Evolutionary conservation across 2,329 filamentous ascomycete genomes (phyloP), one percentile per base, ranked within the genome.

Genomic region (Ophioceras dolichostomum): DNA sequence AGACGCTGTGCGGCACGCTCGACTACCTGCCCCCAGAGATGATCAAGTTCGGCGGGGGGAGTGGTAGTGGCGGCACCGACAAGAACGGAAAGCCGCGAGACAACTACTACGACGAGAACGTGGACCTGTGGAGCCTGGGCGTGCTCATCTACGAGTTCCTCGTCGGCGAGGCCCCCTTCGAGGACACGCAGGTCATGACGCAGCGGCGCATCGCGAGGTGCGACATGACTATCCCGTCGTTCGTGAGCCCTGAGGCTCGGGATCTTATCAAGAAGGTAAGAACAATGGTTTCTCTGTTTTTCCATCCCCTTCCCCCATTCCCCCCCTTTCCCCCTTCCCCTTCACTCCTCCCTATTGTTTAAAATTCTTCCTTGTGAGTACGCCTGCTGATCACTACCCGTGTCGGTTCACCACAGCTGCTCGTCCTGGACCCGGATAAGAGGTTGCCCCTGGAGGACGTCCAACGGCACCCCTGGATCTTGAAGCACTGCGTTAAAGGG

Each of bases 1-100:
- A 88, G 53, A 98, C 91, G 39, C 88, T 96, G 76, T 98, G 91
- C 58, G 91, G 91, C 45, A 98, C 91, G 14, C 75, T 96, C 30
- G 91, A 98, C 62, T 98, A 98, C 59, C 74, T 98, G 13, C 91
- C 91, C 3, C 91, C 91, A 4, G 91, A 98, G 76, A 98, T 98
- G 91, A 74, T 96, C 58, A 84, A 81, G 58, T 75, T 79, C 4
- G 82, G 84, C 32, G 72, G 73, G 47, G 74, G 79, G 48, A n/a
- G n/a, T n/a, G n/a, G n/a, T n/a, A n/a, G n/a, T n/a, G n/a, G n/a
- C n/a, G n/a, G n/a, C n/a, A n/a, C n/a, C n/a, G n/a, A n/a, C n/a
- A n/a, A n/a, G n/a, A n/a, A n/a, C n/a, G n/a, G n/a, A n/a, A n/a
- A n/a, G n/a, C n/a, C n/a, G n/a, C n/a, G n/a, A n/a, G 84, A 91